These are phyloP conservation scores for Verbascum thapsus DNA, from an alignment of 257 asterid genomes.

Conservation along the genomic window DNA sequence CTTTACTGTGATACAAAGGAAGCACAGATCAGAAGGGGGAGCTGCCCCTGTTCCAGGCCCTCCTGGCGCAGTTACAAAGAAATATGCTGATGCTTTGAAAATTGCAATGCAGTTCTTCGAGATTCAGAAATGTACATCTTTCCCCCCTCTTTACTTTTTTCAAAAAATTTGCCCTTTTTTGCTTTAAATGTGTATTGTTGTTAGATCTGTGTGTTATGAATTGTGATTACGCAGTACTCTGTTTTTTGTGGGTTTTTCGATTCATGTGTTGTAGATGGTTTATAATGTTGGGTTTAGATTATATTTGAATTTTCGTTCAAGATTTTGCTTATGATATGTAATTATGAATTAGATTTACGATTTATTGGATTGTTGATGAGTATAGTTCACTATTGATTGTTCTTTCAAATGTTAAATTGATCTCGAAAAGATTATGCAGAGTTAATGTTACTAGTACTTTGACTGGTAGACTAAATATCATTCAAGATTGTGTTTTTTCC, in stretches of 20 bases:
- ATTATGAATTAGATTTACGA: slow-evolving; percentile 2
- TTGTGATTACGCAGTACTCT: background rate
- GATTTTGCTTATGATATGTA: slow-evolving; percentile 9
- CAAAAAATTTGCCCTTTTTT: background rate
- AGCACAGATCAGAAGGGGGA: slow-evolving; percentile 38
- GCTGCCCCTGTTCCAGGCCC: slow-evolving; percentile 91
- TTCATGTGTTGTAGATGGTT: background rate
- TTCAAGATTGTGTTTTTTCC: background rate
- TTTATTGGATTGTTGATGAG: background rate
- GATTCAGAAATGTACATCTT: slow-evolving; percentile 67
- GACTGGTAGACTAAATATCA: background rate
- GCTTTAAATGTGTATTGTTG: slow-evolving; percentile 7
- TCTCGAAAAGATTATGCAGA: background rate
- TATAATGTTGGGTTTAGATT: no score
- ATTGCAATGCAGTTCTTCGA: slow-evolving; percentile 85
- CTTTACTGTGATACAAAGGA: slow-evolving; percentile 48
- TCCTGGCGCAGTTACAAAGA: slow-evolving; percentile 69
- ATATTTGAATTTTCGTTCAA: no score
- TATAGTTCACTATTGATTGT: background rate
- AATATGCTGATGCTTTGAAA: slow-evolving; percentile 79
- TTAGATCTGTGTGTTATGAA: slow-evolving; percentile 29
- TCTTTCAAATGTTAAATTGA: no score
- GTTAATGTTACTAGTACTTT: slow-evolving; percentile 3
- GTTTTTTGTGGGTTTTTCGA: background rate
- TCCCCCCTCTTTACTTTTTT: background rate